Percentiles rank a stretch among this genome's conserved stretches.
phyloP scores from a whole-genome alignment of 805 yeast species.

The Vanderwaltozyma yarrowii region DNA sequence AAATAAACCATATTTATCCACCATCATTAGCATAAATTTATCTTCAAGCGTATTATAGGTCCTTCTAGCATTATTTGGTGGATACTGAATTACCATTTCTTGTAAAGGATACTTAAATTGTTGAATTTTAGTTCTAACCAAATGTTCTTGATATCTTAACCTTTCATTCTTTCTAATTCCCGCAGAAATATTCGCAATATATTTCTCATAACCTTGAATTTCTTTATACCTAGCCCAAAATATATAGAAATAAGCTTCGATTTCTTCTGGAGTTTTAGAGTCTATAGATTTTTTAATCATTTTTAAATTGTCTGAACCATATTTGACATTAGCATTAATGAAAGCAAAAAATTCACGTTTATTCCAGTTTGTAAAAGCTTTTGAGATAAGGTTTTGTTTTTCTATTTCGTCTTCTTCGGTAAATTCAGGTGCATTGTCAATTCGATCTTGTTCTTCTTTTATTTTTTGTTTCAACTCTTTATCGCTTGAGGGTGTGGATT shows the following conservation, averaged over 20 bases:
- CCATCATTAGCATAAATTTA: slow-evolving; percentile 49
- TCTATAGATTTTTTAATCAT: slow-evolving; percentile 47
- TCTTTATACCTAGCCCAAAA: slow-evolving; percentile 55
- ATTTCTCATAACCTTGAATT: slow-evolving; percentile 64
- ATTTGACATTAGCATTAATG: slow-evolving; percentile 57
- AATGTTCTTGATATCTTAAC: slow-evolving; percentile 42
- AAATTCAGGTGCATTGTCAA: slow-evolving; percentile 47
- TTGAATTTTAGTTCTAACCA: slow-evolving; percentile 44
- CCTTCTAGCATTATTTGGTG: slow-evolving; percentile 75
- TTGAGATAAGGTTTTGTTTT: slow-evolving; percentile 42
- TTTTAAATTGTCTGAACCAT: slow-evolving; percentile 44
- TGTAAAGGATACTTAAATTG: slow-evolving; percentile 50
- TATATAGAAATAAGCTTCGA: slow-evolving; percentile 43
- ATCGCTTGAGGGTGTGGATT: slow-evolving; percentile 15
- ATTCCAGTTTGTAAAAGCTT: slow-evolving; percentile 60
- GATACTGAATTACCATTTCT: slow-evolving; percentile 56
- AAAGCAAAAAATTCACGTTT: slow-evolving; percentile 66
- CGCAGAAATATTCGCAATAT: slow-evolving; percentile 57
- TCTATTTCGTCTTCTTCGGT: slow-evolving; percentile 50
- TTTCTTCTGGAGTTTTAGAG: slow-evolving; percentile 49
- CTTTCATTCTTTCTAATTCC: slow-evolving; percentile 61
- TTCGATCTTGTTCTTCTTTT: slow-evolving; percentile 40
- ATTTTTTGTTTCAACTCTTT: slow-evolving; percentile 10
- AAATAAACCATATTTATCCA: slow-evolving; percentile 55
- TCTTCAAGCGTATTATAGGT: slow-evolving; percentile 64